Base-by-base conservation (phyloP, 306 rosid genomes). In the Medicago arabica region DNA sequence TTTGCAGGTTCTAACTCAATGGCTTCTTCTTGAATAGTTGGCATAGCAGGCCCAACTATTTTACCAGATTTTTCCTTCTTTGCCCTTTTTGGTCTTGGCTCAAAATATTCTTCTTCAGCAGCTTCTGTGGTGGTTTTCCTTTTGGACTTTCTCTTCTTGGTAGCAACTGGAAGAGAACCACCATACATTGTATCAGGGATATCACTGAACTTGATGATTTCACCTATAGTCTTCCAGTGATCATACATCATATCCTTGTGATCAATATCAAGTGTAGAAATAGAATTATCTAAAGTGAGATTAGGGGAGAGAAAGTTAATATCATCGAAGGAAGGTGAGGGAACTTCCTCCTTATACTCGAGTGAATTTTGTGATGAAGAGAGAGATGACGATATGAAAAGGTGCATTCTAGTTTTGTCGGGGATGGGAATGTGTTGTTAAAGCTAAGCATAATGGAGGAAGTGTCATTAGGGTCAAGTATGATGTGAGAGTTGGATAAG, bases 371-470 rank as follows among this genome's bases (percentile, higher is more conserved):
- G 31, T 25, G 31, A 25, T 25, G 31, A 25, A 25, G 31, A 25
- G 3, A 25, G 31, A 1, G 31, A 25, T 25, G 3, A 25, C 3
- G 31, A 25, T 3, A 78, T 19, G 41, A 12, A 51, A 74, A 74
- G 38, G 75, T 79, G 8, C 39, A 65, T 5, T 76, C 57, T 67
- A 76, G 73, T 11, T 78, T 66, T 44, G 69, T 72, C 36, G 83
- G 68, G 46, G 40, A 6, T 5, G 84, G 57, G 25, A 76, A 5
- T 15, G 83, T 66, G 41, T 62, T 75, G 82, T 84, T 72, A 57
- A 92, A 88, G 76, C 92, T 81, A 62, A 88, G 71, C 1, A 81
- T 39, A 0, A 18, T 12, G 64, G 88, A 23, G 8, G 65, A 59
- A 36, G 75, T 70, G 8, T 44, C 5, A 47, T 14, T 53, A 4